phyloP scores from a whole-genome alignment of 148 eudicot genomes.

The Rhododendron griersonianum region DNA sequence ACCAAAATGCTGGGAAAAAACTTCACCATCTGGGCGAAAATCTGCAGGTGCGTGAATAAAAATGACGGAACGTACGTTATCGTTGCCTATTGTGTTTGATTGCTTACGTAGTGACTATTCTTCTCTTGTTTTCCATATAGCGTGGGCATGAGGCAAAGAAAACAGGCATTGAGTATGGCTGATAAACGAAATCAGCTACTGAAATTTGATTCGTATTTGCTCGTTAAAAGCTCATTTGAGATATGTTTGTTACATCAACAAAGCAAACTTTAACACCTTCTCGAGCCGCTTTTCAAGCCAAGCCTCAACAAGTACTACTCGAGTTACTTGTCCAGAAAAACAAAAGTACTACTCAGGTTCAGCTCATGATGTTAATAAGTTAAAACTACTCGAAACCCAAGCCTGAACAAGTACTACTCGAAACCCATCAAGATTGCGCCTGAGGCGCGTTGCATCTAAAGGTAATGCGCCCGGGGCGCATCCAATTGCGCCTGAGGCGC shows the following conservation, averaged over 20 bases:
- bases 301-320: not conserved
- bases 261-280: not conserved
- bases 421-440: not conserved
- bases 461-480: too few relatives aligned
- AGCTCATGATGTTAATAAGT: not conserved
- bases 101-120: not conserved
- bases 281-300: not conserved
- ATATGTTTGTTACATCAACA: not conserved
- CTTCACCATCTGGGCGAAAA: not conserved
- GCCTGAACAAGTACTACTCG: not conserved
- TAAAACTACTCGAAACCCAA: not conserved
- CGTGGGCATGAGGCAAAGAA: constrained; percentile 2
- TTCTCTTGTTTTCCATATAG: not conserved
- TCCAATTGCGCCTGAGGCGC: too few relatives aligned
- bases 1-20: not conserved
- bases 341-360: not conserved
- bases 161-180: not conserved
- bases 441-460: too few relatives aligned
- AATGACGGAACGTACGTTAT: not conserved
- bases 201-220: not conserved
- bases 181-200: not conserved
- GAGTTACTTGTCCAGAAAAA: too few relatives aligned
- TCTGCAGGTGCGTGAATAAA: constrained; percentile 9
- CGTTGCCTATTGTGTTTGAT: not conserved
- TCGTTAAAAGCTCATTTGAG: not conserved